These are phyloP conservation scores for Sugiyamaella japonica DNA, from an alignment of 1,139 yeast species.

Conservation along the genomic window DNA sequence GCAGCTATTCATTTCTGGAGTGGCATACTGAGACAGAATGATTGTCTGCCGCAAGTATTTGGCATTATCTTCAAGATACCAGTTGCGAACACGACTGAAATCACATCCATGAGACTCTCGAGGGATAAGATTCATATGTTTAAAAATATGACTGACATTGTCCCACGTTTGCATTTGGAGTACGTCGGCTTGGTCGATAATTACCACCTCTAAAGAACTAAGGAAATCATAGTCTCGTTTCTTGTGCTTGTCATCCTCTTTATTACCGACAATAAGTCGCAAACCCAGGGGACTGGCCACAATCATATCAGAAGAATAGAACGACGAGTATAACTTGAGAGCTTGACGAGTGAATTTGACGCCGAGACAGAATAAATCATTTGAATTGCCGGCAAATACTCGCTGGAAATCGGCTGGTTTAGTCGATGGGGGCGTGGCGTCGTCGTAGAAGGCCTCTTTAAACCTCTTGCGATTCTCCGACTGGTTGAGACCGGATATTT, in stretches of 20 bases:
- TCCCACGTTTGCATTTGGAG: constrained; percentile 94
- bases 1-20: constrained; percentile 78
- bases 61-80: constrained; percentile 89
- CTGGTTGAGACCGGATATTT: constrained; percentile 66
- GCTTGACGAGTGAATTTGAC: constrained; percentile 86
- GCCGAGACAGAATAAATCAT: constrained; percentile 89
- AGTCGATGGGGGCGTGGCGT: constrained; percentile 49
- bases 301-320: constrained; percentile 81
- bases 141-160: constrained; percentile 66
- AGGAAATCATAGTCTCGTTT: constrained; percentile 62
- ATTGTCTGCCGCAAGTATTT: constrained; percentile 72
- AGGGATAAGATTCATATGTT: constrained; percentile 75
- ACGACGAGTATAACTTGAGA: constrained; percentile 77
- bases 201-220: constrained; percentile 79
- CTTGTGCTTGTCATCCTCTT: constrained; percentile 37
- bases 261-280: constrained; percentile 68
- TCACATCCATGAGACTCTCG: constrained; percentile 80
- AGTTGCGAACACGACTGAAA: constrained; percentile 86
- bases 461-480: constrained; percentile 81
- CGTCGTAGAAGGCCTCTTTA: constrained; percentile 62
- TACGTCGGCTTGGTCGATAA: constrained; percentile 83
- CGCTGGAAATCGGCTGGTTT: constrained; percentile 85
- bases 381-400: constrained; percentile 83
- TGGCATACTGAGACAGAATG: constrained; percentile 66
- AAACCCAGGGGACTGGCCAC: constrained; percentile 93